Evolutionary conservation across 768 basidiomycete species (phyloP), one percentile per base, ranked within the genome.

Genomic region (Termitomyces sp.): DNA sequence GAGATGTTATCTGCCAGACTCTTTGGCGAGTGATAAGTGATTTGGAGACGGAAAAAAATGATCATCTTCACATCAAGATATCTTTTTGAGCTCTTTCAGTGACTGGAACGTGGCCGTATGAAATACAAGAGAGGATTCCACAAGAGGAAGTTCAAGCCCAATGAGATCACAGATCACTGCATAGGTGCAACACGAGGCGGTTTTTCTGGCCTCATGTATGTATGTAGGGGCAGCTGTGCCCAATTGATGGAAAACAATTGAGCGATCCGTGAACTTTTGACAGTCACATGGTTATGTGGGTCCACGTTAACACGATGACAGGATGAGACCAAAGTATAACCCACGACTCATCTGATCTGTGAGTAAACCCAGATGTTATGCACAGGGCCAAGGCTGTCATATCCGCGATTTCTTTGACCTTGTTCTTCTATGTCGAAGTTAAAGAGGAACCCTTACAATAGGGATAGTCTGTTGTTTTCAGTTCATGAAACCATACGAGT

Each of bases 181-280:
- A 26, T 49, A 5, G 22, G 19, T 24, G 44, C 53, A 26, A 54
- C 60, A 52, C 53, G 56, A 52, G 53, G 58, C 57, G 21, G 46
- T 12, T n/a, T 42, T 22, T 28, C 28, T 43, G 47, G 45, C 41
- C 17, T 49, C 22, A 24, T 55, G 50, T 56, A 24, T 55, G 50
- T 56, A 24, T 52, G 49, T 55, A 45, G 56, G 56, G 38, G 48
- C 38, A 12, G 35, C 38, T 59, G 54, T 54, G 51, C 53, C 58
- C 56, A n/a, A 60, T n/a, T 52, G 55, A 57, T 54, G 51, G 50
- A 14, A 22, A 30, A 15, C 15, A 21, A 19, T 24, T 40, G 42
- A 32, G 43, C n/a, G n/a, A n/a, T n/a, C 22, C 17, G 43, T 53
- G 28, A 21, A 24, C 5, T 19, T 12, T 22, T 41, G 10, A 28